These are phyloP conservation scores for Trichoderma koningiopsis DNA, from an alignment of 2,329 filamentous ascomycete genomes.

Conservation along the genomic window DNA sequence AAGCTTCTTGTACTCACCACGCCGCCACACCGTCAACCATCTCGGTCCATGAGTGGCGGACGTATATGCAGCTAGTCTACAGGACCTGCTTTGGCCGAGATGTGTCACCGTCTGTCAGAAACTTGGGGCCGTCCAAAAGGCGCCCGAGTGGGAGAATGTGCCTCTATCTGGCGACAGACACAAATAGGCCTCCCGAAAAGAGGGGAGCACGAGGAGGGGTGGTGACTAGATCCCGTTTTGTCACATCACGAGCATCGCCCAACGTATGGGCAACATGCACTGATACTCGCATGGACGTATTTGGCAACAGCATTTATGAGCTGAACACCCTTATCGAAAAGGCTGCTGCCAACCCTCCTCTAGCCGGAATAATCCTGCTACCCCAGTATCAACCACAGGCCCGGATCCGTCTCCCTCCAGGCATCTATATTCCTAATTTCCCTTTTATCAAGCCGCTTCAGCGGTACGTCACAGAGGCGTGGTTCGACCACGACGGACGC, in stretches of 20 bases:
- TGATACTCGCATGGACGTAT: constrained; percentile 8
- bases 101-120: neutral
- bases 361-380: constrained; percentile 8
- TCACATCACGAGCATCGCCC: constrained; percentile 18
- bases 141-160: neutral
- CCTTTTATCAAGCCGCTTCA: neutral
- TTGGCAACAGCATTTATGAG: constrained; percentile 5
- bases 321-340: constrained; percentile 16
- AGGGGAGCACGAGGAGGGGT: neutral
- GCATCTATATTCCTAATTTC: constrained; percentile 9
- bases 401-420: constrained; percentile 13
- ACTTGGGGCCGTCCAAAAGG: neutral
- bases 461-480: constrained; percentile 8
- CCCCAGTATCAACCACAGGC: neutral
- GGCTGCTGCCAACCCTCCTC: constrained; percentile 6
- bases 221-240: constrained; percentile 10
- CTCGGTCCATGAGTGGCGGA: neutral
- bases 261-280: neutral
- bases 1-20: neutral
- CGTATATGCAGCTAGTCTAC: constrained; percentile 2
- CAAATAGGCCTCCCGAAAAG: constrained; percentile 5
- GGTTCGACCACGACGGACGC: neutral
- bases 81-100: neutral
- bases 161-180: neutral
- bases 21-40: constrained; percentile 10